phyloP scores from a whole-genome alignment of 2,329 filamentous ascomycete genomes.

The Apiospora koreana region DNA sequence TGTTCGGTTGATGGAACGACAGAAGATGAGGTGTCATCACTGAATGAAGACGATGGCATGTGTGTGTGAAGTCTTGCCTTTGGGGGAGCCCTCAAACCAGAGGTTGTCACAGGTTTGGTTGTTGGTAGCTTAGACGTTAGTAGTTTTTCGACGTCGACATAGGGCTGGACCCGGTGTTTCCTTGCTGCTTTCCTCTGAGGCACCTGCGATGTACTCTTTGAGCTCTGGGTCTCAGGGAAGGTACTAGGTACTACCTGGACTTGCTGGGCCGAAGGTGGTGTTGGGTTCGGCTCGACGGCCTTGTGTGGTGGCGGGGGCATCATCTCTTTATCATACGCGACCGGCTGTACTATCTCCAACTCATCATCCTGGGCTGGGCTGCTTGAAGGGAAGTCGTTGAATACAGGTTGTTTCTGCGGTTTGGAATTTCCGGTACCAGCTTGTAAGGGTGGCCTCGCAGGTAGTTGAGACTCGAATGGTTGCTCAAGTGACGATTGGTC shows the following conservation, averaged over 20 bases:
- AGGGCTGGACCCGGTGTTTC: background rate
- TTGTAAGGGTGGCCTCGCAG: slow-evolving; percentile 23
- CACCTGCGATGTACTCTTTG: background rate
- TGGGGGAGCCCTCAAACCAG: background rate
- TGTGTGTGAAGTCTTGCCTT: background rate
- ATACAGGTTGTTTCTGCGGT: slow-evolving; percentile 8
- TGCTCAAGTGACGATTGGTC: background rate
- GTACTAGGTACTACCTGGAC: slow-evolving; percentile 31
- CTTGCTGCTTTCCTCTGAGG: background rate
- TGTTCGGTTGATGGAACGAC: background rate
- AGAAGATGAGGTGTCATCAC: background rate
- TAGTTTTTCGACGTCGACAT: background rate
- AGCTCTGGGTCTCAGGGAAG: slow-evolving; percentile 19
- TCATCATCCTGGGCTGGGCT: slow-evolving; percentile 31
- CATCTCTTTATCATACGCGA: slow-evolving; percentile 21
- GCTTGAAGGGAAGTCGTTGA: slow-evolving; percentile 25
- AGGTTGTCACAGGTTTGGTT: background rate
- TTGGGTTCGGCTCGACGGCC: slow-evolving; percentile 23
- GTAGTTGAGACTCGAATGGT: slow-evolving; percentile 27
- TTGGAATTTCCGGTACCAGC: slow-evolving; percentile 22
- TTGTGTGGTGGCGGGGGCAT: slow-evolving; percentile 24
- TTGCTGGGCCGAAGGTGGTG: slow-evolving; percentile 35
- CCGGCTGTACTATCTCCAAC: slow-evolving; percentile 33
- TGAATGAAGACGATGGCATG: background rate
- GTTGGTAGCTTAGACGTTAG: background rate